Evolutionary conservation across 495 filamentous ascomycete genomes (phyloP), one percentile per base, ranked within the genome.

Genomic region (Chaetomium fimeti): DNA sequence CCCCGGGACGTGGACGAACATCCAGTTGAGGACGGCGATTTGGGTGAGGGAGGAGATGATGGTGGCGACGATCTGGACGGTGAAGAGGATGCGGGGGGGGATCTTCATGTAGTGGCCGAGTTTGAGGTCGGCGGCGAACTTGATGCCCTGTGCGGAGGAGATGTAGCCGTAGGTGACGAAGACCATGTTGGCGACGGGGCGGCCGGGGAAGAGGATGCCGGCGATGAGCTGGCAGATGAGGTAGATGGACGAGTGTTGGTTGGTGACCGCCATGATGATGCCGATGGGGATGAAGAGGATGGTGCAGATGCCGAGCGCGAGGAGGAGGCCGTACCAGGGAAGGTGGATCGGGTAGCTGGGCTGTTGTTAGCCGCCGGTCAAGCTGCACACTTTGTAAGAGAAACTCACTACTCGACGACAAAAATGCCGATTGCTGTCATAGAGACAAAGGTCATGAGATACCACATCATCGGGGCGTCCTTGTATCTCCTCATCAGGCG

Each of bases 91-190:
- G 15, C 89, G 86, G 0, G 91, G 91, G 20, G 92, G 91, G 57
- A 96, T 92, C 75, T 96, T 95, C 90, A 95, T 93, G 73, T 96
- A 95, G 71, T 93, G 89, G 32, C 92, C 92, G 0, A 95, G 84
- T 72, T 96, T 96, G 60, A 94, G 81, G 71, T 96, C 91, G 22
- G 90, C 85, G 4, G 91, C 86, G 74, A 95, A 95, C 71, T 92
- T 92, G 60, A 96, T 83, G 40, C 91, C 91, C 76, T 96, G 90
- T 6, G 88, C 87, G 2, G 87, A 90, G 2, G 87, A 89, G 65
- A 92, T 92, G 74, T 90, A 88, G 32, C 90, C 89, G 67, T 93
- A 93, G 8, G 90, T 94, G 49, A 89, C 88, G 71, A 94, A 94
- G 47, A 93, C 90, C 85, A 93, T 93, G 68, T 95, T 92, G 40